Evolutionary conservation across 1,284 basidiomycete genomes (phyloP).

Genomic region (Pseudozyma tsukubaensis): DNA sequence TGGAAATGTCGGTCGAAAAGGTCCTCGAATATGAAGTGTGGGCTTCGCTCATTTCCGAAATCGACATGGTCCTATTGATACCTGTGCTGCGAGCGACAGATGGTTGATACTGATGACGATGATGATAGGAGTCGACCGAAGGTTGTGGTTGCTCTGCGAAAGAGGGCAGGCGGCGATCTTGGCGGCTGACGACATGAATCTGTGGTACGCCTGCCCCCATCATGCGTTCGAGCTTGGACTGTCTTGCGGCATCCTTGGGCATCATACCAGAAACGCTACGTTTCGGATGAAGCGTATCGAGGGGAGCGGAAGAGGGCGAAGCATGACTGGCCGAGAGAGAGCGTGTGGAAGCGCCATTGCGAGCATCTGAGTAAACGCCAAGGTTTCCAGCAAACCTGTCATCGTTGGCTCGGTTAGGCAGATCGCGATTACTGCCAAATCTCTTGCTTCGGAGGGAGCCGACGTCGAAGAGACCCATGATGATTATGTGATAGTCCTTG

Average conservation of each 20-base stretch:
- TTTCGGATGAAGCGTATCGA: conserved; percentile 10
- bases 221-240: conserved; percentile 57
- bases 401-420: conserved; percentile 21
- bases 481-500: neutral
- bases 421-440: conserved; percentile 14
- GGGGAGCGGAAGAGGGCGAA: neutral
- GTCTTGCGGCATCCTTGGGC: conserved; percentile 22
- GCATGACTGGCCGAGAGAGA: conserved; percentile 39
- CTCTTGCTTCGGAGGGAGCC: conserved; percentile 41
- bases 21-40: conserved; percentile 27
- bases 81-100: conserved; percentile 9
- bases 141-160: conserved; percentile 7
- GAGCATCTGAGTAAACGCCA: conserved; percentile 23
- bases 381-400: conserved; percentile 14
- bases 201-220: conserved; percentile 53
- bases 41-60: conserved; percentile 33
- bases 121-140: conserved; percentile 18
- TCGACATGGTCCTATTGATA: conserved; percentile 17
- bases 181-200: conserved; percentile 36
- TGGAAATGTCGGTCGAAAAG: conserved; percentile 34
- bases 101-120: conserved; percentile 9
- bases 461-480: conserved; percentile 51
- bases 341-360: conserved; percentile 22
- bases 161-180: conserved; percentile 24
- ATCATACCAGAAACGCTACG: conserved; percentile 34